Conservation (phyloP, 257 asterid species). For the Nicotiana paniculata region DNA sequence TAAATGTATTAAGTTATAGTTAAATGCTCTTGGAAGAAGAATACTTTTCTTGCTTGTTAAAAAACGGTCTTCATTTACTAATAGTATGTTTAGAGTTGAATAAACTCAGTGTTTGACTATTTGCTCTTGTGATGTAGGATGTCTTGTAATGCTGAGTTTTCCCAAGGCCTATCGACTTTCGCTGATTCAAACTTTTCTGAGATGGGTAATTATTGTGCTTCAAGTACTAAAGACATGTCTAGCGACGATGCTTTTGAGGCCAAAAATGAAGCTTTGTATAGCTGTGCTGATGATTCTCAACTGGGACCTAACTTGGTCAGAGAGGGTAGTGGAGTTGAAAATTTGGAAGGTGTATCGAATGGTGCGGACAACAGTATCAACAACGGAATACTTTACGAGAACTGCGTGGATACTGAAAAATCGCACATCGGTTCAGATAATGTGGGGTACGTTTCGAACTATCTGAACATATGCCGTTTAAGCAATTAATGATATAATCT, state of each 20-base stretch:
- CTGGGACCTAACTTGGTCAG: slow-evolving; percentile 17
- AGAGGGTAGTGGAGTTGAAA: slow-evolving; percentile 25
- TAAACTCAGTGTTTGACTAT: background rate
- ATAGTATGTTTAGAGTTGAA: background rate
- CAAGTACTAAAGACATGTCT: slow-evolving; percentile 18
- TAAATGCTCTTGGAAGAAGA: background rate
- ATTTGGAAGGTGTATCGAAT: slow-evolving; percentile 22
- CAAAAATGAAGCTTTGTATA: slow-evolving; percentile 25
- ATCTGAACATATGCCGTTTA: background rate
- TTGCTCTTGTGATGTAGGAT: slow-evolving; percentile 1
- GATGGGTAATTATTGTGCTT: slow-evolving; percentile 22
- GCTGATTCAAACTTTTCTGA: slow-evolving; percentile 30
- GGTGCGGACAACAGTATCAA: slow-evolving; percentile 9
- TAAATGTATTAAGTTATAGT: background rate
- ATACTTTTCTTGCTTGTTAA: background rate
- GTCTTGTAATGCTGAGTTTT: slow-evolving; percentile 11
- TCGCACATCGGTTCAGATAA: background rate
- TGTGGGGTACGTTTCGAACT: background rate
- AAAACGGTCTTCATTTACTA: background rate
- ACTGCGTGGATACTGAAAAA: background rate
- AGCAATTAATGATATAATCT: background rate
- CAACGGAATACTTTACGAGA: background rate
- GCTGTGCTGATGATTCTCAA: slow-evolving; percentile 17
- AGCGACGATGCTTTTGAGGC: slow-evolving; percentile 21
- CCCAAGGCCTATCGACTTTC: slow-evolving; percentile 19